Evolutionary conservation across 306 rosid species (phyloP), one percentile per base, ranked within the genome.

Genomic region (Quercus berberidifolia): DNA sequence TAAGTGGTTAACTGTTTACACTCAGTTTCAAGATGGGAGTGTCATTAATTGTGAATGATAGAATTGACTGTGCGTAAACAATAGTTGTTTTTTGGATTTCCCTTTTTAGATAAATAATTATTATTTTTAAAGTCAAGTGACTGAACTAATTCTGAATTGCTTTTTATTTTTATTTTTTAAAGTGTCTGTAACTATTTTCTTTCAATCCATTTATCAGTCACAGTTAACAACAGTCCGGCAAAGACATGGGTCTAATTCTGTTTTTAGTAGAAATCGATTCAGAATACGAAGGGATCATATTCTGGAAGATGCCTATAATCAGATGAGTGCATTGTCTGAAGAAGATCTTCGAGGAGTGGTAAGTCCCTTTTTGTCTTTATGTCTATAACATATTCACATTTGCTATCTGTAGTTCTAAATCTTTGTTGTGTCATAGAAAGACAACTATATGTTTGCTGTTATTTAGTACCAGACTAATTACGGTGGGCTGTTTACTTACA

Each of bases 341-440:
- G 98, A 95, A 6, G 96, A 95, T 85, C 99, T 95, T 81, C 97
- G 91, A 78, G 99, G 97, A 82, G 73, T 86, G 86, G 99, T 95
- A 83, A 76, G 33, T 64, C 51, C 75, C 74, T 73, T 64, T 78
- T 71, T 62, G 69, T 76, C 56, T 31, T 13, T 83, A 51, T 63
- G 38, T 60, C 18, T 28, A 63, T 21, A 9, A 7, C 15, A 6
- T 25, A 26, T 33, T 33, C 17, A 68, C 28, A 9, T 51, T 31
- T 33, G 51, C 52, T 67, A 10, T 63, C 31, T 18, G 60, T 55
- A 63, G 17, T 25, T 51, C 41, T 21, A 54, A 38, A 7, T 28
- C 64, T 52, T 33, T 33, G 11, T 31, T 33, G 57, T 43, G 46
- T 31, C 23, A 4, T 19, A 43, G 21, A 23, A 74, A 25, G 20